These are phyloP conservation scores for Heliamphora exappendiculata DNA, from an alignment of 148 eudicot genomes.

Conservation along the genomic window DNA sequence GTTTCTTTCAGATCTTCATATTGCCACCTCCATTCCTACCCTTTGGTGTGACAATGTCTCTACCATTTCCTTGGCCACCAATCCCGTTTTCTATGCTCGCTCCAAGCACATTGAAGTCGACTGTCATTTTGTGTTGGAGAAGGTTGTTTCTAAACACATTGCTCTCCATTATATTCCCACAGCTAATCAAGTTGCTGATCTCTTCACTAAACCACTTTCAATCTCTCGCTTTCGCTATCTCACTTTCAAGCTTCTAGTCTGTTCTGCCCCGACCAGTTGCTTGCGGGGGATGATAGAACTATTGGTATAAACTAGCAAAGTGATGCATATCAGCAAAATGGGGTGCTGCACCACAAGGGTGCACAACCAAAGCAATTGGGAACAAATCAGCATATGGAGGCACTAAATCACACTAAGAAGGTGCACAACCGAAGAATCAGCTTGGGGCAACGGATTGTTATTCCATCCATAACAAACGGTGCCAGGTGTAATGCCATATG, in stretches of 20 bases:
- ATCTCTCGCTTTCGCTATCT: neutral
- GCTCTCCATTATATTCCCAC: neutral
- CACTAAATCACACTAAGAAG: too few relatives aligned
- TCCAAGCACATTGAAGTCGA: neutral
- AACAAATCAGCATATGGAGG: too few relatives aligned
- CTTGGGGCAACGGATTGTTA: too few relatives aligned
- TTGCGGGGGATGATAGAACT: too few relatives aligned
- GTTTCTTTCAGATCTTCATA: neutral
- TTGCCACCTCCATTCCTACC: neutral
- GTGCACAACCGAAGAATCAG: too few relatives aligned
- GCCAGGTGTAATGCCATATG: too few relatives aligned
- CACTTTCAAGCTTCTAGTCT: neutral
- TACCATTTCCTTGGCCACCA: neutral
- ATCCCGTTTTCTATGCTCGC: neutral
- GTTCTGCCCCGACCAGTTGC: too few relatives aligned
- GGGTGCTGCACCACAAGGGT: too few relatives aligned
- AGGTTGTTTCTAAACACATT: neutral
- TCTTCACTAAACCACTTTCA: neutral
- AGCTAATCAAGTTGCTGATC: neutral
- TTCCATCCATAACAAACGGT: too few relatives aligned
- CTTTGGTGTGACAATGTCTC: neutral
- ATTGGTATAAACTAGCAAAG: too few relatives aligned
- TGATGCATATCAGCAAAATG: too few relatives aligned
- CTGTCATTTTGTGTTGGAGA: neutral
- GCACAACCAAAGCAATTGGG: too few relatives aligned